phyloP scores from a whole-genome alignment of 441 rosid species.

The Populus hybrid region DNA sequence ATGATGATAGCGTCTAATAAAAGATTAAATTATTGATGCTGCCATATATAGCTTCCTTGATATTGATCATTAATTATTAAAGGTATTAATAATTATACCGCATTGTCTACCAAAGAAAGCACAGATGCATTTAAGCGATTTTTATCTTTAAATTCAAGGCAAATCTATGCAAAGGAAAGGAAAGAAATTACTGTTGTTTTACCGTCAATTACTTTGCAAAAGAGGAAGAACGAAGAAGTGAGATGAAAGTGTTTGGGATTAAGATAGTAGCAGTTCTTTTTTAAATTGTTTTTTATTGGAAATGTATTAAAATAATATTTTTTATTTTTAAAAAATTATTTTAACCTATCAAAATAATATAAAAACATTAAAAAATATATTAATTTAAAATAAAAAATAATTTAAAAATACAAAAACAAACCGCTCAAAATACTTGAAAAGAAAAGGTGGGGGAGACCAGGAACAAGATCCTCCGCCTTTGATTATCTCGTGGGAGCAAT shows the following conservation, averaged over 20 bases:
- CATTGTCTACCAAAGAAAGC: not conserved
- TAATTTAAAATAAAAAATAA: too few relatives aligned
- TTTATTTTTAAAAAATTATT: too few relatives aligned
- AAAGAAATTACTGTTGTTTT: not conserved
- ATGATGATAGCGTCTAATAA: not conserved
- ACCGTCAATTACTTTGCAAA: not conserved
- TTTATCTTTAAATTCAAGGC: not conserved
- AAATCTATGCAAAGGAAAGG: not conserved
- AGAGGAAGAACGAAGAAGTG: not conserved
- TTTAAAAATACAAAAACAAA: too few relatives aligned
- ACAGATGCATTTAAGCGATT: not conserved
- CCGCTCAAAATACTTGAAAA: not conserved
- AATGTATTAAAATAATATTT: too few relatives aligned
- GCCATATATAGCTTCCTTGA: not conserved
- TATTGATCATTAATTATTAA: not conserved
- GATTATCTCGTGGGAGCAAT: not conserved
- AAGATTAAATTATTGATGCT: not conserved
- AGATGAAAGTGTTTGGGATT: too few relatives aligned
- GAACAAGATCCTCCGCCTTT: not conserved
- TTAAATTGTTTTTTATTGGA: too few relatives aligned
- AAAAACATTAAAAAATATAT: too few relatives aligned
- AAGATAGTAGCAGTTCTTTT: too few relatives aligned
- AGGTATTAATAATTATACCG: not conserved
- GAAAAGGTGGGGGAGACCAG: not conserved
- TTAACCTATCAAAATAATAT: too few relatives aligned